Conservation (phyloP, 768 basidiomycete genomes). For the Lentinula guzmanii region DNA sequence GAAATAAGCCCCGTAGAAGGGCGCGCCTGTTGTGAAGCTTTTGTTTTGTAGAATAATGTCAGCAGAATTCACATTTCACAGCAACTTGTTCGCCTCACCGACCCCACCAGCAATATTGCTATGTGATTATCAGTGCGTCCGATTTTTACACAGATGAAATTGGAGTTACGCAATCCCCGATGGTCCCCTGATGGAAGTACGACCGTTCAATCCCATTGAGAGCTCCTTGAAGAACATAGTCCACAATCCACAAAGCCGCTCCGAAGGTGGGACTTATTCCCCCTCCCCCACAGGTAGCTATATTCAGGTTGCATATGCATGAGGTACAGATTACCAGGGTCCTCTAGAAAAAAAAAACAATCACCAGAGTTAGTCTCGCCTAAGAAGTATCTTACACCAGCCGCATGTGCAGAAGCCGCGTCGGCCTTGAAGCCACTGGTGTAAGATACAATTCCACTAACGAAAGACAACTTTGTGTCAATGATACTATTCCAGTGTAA, state of each 20-base stretch:
- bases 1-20: conserved; percentile 31
- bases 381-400: conserved; percentile 28
- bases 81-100: background rate
- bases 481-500: background rate
- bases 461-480: background rate
- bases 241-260: conserved; percentile 33
- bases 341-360: background rate
- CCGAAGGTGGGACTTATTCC: conserved; percentile 35
- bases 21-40: conserved; percentile 23
- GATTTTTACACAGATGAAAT: background rate
- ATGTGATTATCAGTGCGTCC: background rate
- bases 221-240: conserved; percentile 32
- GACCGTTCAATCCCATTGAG: conserved; percentile 27
- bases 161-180: conserved; percentile 28
- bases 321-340: background rate
- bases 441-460: conserved; percentile 29
- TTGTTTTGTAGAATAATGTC: background rate
- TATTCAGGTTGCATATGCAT: background rate
- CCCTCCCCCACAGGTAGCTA: conserved; percentile 35
- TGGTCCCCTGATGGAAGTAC: conserved; percentile 36
- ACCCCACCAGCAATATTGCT: conserved; percentile 38
- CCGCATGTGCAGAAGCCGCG: conserved; percentile 23
- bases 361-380: conserved; percentile 35
- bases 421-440: conserved; percentile 23
- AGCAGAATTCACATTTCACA: background rate